Conservation (phyloP, 345 rosid species). For the Xanthoceras sorbifolium region DNA sequence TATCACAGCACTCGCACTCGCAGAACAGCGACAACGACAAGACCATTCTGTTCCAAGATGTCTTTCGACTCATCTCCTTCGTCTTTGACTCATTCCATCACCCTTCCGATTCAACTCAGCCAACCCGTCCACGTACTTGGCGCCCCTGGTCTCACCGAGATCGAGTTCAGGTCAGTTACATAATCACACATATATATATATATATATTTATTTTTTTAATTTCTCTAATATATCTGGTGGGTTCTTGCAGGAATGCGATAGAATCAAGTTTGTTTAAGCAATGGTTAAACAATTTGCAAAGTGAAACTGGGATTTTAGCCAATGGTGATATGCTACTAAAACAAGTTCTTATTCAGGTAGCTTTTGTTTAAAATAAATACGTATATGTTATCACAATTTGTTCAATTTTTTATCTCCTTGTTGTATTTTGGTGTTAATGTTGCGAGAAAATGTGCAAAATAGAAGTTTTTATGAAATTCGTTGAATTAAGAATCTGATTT, state of each 20-base stretch:
- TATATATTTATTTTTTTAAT: not conserved
- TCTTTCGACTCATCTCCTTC: conserved; percentile 31
- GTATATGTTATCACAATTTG: not conserved
- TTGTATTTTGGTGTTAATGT: not conserved
- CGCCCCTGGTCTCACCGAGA: conserved; percentile 61
- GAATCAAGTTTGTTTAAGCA: conserved; percentile 76
- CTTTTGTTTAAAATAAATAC: not conserved
- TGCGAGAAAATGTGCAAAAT: not conserved
- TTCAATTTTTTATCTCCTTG: conserved; percentile 11
- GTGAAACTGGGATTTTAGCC: conserved; percentile 72
- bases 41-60: conserved; percentile 37
- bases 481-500: too few species aligned
- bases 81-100: conserved; percentile 43
- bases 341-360: conserved; percentile 77
- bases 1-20: conserved; percentile 15
- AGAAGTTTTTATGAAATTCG: too few species aligned
- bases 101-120: conserved; percentile 52
- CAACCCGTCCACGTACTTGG: conserved; percentile 64
- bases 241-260: conserved; percentile 55
- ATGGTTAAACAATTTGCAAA: conserved; percentile 81
- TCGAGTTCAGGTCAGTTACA: conserved; percentile 61
- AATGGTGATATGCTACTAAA: conserved; percentile 52
- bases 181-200: not conserved
- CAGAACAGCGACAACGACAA: not conserved
- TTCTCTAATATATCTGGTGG: not conserved